Conservation (phyloP, 1,139 yeast species). For the Wickerhamiella pararugosa region DNA sequence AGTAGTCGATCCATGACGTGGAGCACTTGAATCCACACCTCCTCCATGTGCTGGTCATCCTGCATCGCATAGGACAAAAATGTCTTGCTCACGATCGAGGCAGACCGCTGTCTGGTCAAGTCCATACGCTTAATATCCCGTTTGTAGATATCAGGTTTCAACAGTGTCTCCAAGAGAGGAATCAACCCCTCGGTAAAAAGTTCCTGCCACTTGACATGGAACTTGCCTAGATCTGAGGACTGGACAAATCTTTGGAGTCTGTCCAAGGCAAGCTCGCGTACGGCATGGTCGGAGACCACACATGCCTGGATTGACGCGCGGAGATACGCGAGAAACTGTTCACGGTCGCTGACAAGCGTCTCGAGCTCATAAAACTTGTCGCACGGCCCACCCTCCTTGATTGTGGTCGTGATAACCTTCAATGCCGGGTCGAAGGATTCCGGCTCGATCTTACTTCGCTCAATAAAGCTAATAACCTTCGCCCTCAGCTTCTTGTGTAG, state of each 20-base stretch:
- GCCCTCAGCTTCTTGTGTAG: no score
- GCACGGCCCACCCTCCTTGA: no score
- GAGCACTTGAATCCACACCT: constrained; percentile 33
- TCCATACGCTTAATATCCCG: constrained; percentile 52
- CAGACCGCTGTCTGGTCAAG: constrained; percentile 49
- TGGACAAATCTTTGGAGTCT: constrained; percentile 5
- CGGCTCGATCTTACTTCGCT: no score
- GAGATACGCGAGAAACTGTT: constrained; percentile 1
- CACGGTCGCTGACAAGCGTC: background rate
- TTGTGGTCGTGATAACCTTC: no score
- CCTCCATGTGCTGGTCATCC: constrained; percentile 26
- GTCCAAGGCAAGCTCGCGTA: constrained; percentile 6
- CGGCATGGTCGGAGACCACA: background rate
- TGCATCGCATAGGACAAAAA: constrained; percentile 43
- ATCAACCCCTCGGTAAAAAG: constrained; percentile 60
- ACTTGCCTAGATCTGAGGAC: background rate
- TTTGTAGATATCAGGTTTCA: constrained; percentile 50
- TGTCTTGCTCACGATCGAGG: constrained; percentile 54
- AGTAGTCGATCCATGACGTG: constrained; percentile 35
- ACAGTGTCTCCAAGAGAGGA: constrained; percentile 53
- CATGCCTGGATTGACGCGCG: constrained; percentile 1
- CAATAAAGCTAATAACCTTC: no score
- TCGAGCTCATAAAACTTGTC: background rate
- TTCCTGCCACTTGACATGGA: constrained; percentile 12
- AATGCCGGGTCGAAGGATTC: no score